Base-by-base conservation (phyloP, 2,329 filamentous ascomycete genomes). In the Tolypocladium endophyticum region DNA sequence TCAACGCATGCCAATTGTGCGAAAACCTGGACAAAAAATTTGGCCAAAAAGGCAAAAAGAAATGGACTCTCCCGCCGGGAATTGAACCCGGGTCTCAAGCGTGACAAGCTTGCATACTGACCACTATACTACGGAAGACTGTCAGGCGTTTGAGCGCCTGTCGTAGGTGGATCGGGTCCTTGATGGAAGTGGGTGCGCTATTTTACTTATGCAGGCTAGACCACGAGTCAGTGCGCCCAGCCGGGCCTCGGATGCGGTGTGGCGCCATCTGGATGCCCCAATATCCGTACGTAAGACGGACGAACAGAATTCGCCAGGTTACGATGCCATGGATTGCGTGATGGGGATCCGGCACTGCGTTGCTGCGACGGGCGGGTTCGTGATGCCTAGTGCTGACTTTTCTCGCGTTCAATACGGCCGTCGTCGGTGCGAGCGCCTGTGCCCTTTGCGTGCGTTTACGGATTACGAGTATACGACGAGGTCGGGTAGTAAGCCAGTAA, bases 51-150 rank as follows among this genome's bases (percentile, higher is more conserved):
- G 23, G n/a, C 23, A 12, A 20, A 30, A 53, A 11, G 52, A 58
- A 53, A 59, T 9, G 23, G 39, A 28, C 54, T 61, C 61, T 53
- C 58, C 61, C 39, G 57, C 61, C 60, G 60, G 61, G 58, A 60
- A 60, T 60, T 59, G 52, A 61, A 63, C 55, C 54, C 60, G 57
- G 57, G 61, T 59, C 55, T 56, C 58, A 59, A 60, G 57, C 55
- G 57, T 55, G 59, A 63, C 55, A 58, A 57, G 57, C 57, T 62
- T 61, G 60, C 56, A 61, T 58, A 61, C 59, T 62, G 58, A 60
- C 61, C 61, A 62, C 61, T 62, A 62, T 62, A 62, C 61, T 62
- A 62, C 61, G 61, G 61, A 62, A 62, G 61, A 62, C 53, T 58
- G 36, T 53, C 60, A 62, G 57, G 38, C 61, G 61, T 62, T 60